Base-by-base conservation (phyloP, 148 eudicot genomes). In the Fagopyrum tataricum region DNA sequence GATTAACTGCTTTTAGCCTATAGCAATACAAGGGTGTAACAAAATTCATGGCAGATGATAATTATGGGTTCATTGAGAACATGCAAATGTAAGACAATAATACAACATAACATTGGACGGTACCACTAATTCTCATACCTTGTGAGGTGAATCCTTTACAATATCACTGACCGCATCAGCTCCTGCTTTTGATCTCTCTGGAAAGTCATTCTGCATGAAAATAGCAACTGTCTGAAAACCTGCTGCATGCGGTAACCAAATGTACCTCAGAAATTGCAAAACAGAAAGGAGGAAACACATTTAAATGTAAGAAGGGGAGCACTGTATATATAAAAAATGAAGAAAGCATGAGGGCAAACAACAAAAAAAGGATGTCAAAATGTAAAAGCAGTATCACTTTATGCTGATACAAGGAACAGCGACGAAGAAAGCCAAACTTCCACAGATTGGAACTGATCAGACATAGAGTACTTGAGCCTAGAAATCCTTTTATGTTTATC, bases 151-250 rank as follows among this genome's bases (percentile, higher is more conserved):
- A 79, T 95, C 98, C 77, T 78, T 78, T 77, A 95, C 98, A 78
- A 56, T 37, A 78, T 82, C 78, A 78, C 87, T 85, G 56, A 80
- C 69, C 44, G 84, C 55, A 84, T 75, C 79, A 72, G 70, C 84
- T 75, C 77, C 81, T 78, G 79, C 81, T 84, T 79, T 83, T 58
- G 86, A 82, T 82, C 80, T 90, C 76, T 82, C 89, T 73, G 76
- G 77, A 76, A 79, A 76, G 73, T 90, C 96, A 91, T 89, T 95
- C 98, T 95, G 98, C 98, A 95, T 84, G 97, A 91, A 94, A 95
- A 95, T 90, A 95, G 93, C 90, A 95, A 95, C 96, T 91, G 91
- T 91, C 96, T 91, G 97, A 95, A 94, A 95, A 91, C 97, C 97
- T 91, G 98, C 96, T 95, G 84, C 98, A 91, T 88, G 80, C 89